Conservation (phyloP, 768 basidiomycete species). For the Macrocybe gigantea region DNA sequence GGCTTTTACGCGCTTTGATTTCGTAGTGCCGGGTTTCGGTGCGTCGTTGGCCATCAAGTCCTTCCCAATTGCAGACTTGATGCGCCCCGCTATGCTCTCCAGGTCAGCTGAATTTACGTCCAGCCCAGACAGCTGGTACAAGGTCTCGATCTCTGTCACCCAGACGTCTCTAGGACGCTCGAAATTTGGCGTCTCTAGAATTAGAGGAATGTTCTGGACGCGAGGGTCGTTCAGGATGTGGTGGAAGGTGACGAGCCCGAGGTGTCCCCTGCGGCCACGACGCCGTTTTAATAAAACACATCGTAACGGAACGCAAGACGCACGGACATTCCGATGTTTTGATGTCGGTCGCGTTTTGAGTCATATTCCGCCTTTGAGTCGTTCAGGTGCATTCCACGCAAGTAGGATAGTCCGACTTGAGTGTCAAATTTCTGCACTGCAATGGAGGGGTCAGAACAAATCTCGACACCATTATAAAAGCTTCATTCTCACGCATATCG, state of each 20-base stretch:
- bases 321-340: constrained; percentile 78
- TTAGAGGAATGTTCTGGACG: constrained; percentile 64
- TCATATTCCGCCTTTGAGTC: constrained; percentile 66
- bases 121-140: constrained; percentile 37
- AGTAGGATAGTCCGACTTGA: constrained; percentile 65
- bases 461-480: background rate
- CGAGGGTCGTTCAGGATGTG: constrained; percentile 66
- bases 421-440: constrained; percentile 60
- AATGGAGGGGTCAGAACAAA: background rate
- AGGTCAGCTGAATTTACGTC: background rate
- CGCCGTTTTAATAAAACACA: background rate
- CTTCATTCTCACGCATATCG: too few relatives aligned
- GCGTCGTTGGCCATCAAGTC: too few relatives aligned
- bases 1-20: too few relatives aligned
- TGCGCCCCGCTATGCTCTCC: too few relatives aligned
- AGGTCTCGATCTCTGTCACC: constrained; percentile 64
- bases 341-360: constrained; percentile 73
- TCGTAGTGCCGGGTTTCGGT: too few relatives aligned
- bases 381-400: constrained; percentile 82
- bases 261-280: constrained; percentile 49
- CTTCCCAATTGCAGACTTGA: too few relatives aligned
- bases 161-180: constrained; percentile 59
- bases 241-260: constrained; percentile 58
- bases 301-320: background rate
- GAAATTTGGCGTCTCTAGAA: constrained; percentile 77